Evolutionary conservation across 169 alveolate species (phyloP).

Genomic region (Amoebophrya sp.): DNA sequence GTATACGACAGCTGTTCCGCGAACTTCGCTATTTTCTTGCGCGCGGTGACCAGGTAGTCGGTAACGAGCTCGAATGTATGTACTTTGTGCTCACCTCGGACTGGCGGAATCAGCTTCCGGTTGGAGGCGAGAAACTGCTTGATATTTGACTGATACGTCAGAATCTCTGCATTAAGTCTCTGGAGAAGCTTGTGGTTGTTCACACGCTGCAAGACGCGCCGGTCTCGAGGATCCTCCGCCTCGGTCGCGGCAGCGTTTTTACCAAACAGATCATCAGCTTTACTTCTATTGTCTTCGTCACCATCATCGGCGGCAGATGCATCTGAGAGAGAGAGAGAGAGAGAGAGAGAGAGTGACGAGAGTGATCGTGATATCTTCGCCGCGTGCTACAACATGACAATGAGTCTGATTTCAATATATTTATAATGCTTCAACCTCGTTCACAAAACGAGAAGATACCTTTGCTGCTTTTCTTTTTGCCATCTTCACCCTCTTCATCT

Average conservation of each 20-base stretch:
- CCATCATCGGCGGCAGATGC: too few relatives aligned
- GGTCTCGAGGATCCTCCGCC: neutral
- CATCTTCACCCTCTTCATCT: neutral
- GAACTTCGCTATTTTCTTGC: neutral
- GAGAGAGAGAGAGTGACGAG: too few relatives aligned
- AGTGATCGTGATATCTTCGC: too few relatives aligned
- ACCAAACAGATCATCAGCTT: too few relatives aligned
- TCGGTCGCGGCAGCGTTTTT: too few relatives aligned
- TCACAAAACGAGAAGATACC: too few relatives aligned
- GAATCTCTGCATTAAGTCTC: neutral
- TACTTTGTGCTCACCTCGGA: neutral
- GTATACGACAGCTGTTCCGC: neutral
- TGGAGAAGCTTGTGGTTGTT: slow-evolving; percentile 6
- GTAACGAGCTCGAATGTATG: neutral
- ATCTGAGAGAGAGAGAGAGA: too few relatives aligned
- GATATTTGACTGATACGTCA: neutral
- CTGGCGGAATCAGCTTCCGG: neutral
- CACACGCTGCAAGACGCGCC: neutral
- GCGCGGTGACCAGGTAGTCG: neutral
- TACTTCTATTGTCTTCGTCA: too few relatives aligned
- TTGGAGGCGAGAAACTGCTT: slow-evolving; percentile 7
- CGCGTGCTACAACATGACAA: too few relatives aligned
- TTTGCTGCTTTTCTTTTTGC: neutral
- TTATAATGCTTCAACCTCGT: too few relatives aligned
- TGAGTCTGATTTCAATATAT: too few relatives aligned